Evolutionary conservation across 179 eudicot genomes (phyloP), one percentile per base, ranked within the genome.

Genomic region (Vitellaria paradoxa): DNA sequence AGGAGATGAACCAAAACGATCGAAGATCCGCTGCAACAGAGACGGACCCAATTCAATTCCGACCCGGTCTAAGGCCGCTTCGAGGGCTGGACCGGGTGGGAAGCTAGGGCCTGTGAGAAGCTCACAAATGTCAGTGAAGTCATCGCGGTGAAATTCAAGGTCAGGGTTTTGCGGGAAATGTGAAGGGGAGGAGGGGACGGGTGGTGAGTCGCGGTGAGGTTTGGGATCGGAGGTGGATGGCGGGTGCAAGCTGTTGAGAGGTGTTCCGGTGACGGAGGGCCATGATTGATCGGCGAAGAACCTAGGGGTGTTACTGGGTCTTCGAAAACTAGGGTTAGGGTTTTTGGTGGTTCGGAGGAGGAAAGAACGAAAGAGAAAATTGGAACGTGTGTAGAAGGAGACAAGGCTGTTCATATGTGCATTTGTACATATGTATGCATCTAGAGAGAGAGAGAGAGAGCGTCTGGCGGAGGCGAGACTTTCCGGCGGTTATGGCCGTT

Each of bases 1-100:
- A 4, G 91, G 92, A 18, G 87, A 83, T 26, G 88, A 85, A 24
- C 91, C 88, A 37, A 87, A 82, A 3, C 55, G 82, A 46, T 87
- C 73, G 20, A 90, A 82, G 37, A 91, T 26, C 55, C 78, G 79
- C 53, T 81, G 82, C 17, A 93, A 68, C 65, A 88, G 74, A 66
- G 82, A 30, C 6, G 81, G 52, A 45, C 74, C 70, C n/a, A 85
- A 84, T 56, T 82, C 77, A 17, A 88, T 79, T 65, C 78, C 62
- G n/a, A 85, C 66, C 15, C 53, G 80, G 5, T 80, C 76, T 12
- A 92, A 61, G n/a, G 91, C 92, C 24, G 74, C 47, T 74, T 86
- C 90, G 21, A 91, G 86, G 49, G 76, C 82, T n/a, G 84, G 75
- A 20, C 84, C 82, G 46, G 86, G 79, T 46, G 26, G 68, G 21